phyloP scores from a whole-genome alignment of 331 rosid species.

The Ulmus americana region DNA sequence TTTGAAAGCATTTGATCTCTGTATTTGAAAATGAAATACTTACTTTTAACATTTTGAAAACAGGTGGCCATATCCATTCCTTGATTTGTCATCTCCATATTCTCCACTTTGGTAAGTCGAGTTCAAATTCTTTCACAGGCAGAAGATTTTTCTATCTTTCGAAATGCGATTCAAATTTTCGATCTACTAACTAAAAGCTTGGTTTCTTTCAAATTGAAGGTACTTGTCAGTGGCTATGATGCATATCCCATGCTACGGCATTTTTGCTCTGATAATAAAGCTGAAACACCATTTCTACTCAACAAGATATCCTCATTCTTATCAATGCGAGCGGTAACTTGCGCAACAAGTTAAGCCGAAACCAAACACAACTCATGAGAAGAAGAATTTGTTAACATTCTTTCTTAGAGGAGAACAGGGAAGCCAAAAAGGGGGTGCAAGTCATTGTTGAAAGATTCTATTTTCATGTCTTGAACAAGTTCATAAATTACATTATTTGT shows the following conservation, averaged over 20 bases:
- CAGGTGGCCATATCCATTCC: constrained; percentile 99
- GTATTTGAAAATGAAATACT: constrained; percentile 4
- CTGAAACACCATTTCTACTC: constrained; percentile 65
- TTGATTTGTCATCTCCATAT: constrained; percentile 77
- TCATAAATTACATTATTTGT: constrained; percentile 12
- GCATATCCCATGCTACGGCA: constrained; percentile 92
- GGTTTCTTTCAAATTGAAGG: constrained; percentile 35
- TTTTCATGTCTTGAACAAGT: constrained; percentile 19
- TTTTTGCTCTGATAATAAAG: constrained; percentile 70
- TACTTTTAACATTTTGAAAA: constrained; percentile 15
- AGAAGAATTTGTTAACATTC: constrained; percentile 9
- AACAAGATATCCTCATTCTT: constrained; percentile 46
- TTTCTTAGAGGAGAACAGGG: constrained; percentile 11
- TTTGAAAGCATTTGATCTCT: constrained; percentile 2
- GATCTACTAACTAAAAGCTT: constrained; percentile 1
- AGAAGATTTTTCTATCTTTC: no score
- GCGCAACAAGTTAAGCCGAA: constrained; percentile 16
- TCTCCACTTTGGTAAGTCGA: constrained; percentile 74
- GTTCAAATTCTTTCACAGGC: background rate
- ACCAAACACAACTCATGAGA: constrained; percentile 1
- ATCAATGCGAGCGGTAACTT: constrained; percentile 47
- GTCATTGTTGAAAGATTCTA: constrained; percentile 9
- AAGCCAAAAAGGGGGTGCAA: constrained; percentile 5
- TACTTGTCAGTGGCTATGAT: constrained; percentile 74
- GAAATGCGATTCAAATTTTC: background rate